A percentile compares a stretch with the other conserved stretches of the same genome.
phyloP scores from a whole-genome alignment of 257 asterid species.

The Gynochthodes officinalis region DNA sequence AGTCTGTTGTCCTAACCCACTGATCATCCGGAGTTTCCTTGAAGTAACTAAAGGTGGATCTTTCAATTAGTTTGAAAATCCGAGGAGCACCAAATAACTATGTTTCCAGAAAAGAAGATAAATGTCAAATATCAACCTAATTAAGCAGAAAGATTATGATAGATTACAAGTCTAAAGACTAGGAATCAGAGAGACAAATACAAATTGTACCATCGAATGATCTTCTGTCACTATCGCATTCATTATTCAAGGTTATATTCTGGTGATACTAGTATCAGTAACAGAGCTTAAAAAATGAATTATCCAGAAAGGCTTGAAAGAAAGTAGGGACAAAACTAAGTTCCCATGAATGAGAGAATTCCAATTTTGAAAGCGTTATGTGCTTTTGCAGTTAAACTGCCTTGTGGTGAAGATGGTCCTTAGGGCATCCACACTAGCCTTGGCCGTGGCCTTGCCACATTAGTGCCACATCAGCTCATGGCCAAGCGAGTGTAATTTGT shows the following conservation, averaged over 20 bases:
- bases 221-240: not conserved
- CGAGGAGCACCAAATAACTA: conserved; percentile 86
- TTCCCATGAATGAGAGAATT: not conserved
- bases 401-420: too few relatives aligned
- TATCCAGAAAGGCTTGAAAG: not conserved
- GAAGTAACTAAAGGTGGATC: conserved; percentile 33
- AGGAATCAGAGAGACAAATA: not conserved
- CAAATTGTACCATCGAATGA: not conserved
- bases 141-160: not conserved
- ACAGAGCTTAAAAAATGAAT: not conserved
- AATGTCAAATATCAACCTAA: not conserved
- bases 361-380: not conserved
- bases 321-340: not conserved
- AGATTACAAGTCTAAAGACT: not conserved
- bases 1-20: conserved; percentile 89
- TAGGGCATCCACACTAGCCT: too few relatives aligned
- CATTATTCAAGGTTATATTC: not conserved
- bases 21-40: conserved; percentile 61
- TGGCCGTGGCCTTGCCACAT: too few relatives aligned
- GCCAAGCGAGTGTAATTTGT: too few relatives aligned
- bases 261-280: not conserved
- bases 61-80: conserved; percentile 48
- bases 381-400: not conserved
- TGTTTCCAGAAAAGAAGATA: not conserved
- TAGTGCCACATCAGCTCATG: not conserved